Evolutionary conservation across 2,329 filamentous ascomycete genomes (phyloP).

Genomic region (Pseudogymnoascus sp.): DNA sequence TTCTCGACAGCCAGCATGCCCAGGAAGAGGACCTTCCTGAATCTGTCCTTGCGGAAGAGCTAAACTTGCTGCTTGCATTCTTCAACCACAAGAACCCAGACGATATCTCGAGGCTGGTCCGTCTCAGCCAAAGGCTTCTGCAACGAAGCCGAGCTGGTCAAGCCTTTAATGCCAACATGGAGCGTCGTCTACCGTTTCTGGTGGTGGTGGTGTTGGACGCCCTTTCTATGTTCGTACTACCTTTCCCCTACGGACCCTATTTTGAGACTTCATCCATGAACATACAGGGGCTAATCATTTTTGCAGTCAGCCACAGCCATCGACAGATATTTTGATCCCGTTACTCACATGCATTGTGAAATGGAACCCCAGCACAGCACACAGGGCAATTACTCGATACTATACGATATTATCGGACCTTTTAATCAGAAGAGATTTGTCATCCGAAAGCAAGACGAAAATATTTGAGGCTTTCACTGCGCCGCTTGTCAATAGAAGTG

Average conservation of each 20-base stretch:
- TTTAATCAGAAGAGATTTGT: background rate
- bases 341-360: background rate
- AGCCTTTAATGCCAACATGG: background rate
- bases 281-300: background rate
- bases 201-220: background rate
- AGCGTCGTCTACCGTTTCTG: background rate
- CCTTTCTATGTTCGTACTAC: background rate
- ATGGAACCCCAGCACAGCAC: background rate
- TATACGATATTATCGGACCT: constrained; percentile 1
- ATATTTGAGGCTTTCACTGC: background rate
- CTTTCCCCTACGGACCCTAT: background rate
- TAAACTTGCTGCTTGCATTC: constrained; percentile 42
- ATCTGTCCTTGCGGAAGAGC: constrained; percentile 34
- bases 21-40: constrained; percentile 25
- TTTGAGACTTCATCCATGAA: background rate
- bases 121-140: constrained; percentile 38
- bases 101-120: constrained; percentile 41
- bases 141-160: constrained; percentile 12
- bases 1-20: constrained; percentile 38
- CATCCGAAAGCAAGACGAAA: background rate
- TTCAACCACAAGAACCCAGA: constrained; percentile 37
- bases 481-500: background rate
- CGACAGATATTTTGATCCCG: background rate
- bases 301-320: background rate
- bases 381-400: background rate